phyloP scores from a whole-genome alignment of 345 rosid species.

The Arabidopsis arenosa region DNA sequence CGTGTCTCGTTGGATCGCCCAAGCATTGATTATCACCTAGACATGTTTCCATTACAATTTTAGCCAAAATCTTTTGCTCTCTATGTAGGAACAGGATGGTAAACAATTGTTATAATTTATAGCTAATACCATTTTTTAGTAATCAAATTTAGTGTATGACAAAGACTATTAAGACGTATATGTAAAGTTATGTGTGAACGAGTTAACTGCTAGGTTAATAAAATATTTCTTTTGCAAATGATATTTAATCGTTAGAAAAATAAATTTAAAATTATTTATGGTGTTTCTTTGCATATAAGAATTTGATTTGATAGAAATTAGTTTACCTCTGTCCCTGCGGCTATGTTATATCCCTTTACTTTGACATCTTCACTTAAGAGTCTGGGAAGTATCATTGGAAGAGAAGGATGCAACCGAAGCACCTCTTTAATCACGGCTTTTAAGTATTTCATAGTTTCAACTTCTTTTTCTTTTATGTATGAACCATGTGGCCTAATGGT shows the following conservation, averaged over 20 bases:
- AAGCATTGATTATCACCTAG: conserved; percentile 44
- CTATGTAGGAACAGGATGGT: not conserved
- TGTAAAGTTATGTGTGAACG: not conserved
- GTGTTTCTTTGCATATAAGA: not conserved
- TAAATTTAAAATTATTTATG: too few relatives aligned
- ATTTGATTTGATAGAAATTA: not conserved
- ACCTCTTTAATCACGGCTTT: conserved; percentile 43
- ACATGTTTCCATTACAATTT: not conserved
- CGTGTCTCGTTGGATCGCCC: conserved; percentile 46
- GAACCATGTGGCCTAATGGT: not conserved
- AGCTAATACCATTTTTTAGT: not conserved
- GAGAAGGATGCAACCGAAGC: conserved; percentile 51
- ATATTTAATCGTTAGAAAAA: too few relatives aligned
- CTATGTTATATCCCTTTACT: conserved; percentile 42
- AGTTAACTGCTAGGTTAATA: not conserved
- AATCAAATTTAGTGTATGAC: too few relatives aligned
- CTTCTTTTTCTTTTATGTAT: conserved; percentile 25
- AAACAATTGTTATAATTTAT: not conserved
- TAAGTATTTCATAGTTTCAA: conserved; percentile 23
- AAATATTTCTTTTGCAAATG: too few relatives aligned
- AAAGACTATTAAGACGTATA: not conserved
- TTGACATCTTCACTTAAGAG: conserved; percentile 39
- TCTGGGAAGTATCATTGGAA: conserved; percentile 40
- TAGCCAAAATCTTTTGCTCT: not conserved
- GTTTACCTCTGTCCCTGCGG: conserved; percentile 40